Evolutionary conservation across 1,284 basidiomycete genomes (phyloP).

Genomic region (Ganoderma resinaceum): DNA sequence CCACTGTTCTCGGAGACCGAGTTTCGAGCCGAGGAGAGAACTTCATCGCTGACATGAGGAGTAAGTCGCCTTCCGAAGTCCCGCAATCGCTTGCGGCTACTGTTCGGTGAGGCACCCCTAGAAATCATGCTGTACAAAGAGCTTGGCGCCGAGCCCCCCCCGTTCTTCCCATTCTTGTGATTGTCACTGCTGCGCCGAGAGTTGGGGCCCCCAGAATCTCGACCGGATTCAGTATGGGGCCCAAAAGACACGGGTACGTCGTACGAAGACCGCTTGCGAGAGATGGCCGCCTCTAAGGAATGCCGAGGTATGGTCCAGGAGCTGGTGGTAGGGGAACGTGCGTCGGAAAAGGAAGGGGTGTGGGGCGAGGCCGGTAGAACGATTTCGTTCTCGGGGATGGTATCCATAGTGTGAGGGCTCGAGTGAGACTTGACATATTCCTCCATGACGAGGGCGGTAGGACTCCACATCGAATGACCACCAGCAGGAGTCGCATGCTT

Average conservation of each 20-base stretch:
- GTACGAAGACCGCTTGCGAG: constrained; percentile 45
- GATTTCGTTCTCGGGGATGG: constrained; percentile 50
- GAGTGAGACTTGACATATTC: constrained; percentile 57
- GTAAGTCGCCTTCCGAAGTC: constrained; percentile 48
- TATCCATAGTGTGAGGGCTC: constrained; percentile 49
- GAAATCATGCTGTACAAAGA: constrained; percentile 47
- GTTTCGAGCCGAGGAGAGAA: constrained; percentile 51
- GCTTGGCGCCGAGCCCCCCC: constrained; percentile 44
- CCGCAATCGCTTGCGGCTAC: constrained; percentile 48
- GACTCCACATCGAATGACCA: constrained; percentile 50
- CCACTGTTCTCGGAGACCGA: constrained; percentile 56
- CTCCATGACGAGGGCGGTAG: constrained; percentile 73
- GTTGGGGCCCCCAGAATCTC: constrained; percentile 47
- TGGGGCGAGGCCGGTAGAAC: constrained; percentile 34
- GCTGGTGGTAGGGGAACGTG: constrained; percentile 42
- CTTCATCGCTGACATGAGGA: constrained; percentile 53
- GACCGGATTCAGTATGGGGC: constrained; percentile 40
- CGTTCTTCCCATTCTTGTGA: constrained; percentile 44
- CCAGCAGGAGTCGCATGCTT: constrained; percentile 47
- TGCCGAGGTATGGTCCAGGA: constrained; percentile 44
- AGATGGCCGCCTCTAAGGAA: constrained; percentile 50
- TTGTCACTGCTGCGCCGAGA: constrained; percentile 55
- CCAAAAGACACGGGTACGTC: constrained; percentile 54
- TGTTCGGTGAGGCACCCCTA: constrained; percentile 50
- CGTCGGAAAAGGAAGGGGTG: constrained; percentile 42